These are phyloP conservation scores for Incumbomyces lentus DNA, from an alignment of 2,329 filamentous ascomycete genomes.

Conservation along the genomic window DNA sequence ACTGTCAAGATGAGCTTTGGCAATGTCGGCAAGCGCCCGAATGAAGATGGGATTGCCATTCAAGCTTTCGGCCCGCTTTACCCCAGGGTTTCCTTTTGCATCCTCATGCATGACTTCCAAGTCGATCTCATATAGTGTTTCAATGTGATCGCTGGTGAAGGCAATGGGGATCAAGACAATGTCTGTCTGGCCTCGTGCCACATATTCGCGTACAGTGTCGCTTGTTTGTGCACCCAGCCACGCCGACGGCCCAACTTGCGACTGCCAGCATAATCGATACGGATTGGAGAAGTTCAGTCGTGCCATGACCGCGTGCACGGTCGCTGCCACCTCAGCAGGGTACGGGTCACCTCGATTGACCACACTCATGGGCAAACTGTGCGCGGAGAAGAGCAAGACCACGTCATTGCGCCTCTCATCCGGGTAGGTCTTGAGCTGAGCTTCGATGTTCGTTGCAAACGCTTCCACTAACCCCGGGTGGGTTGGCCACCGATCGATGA, in stretches of 20 bases:
- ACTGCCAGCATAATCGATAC: slow-evolving; percentile 94
- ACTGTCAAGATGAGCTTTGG: slow-evolving; percentile 64
- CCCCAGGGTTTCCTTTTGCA: slow-evolving; percentile 54
- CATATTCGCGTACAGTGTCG: slow-evolving; percentile 76
- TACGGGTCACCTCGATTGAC: slow-evolving; percentile 95
- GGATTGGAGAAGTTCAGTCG: slow-evolving; percentile 77
- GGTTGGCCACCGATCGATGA: slow-evolving; percentile 95
- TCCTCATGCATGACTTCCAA: slow-evolving; percentile 86
- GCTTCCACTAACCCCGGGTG: slow-evolving; percentile 83
- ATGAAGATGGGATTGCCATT: slow-evolving; percentile 92
- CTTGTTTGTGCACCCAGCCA: slow-evolving; percentile 94
- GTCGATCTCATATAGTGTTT: slow-evolving; percentile 90
- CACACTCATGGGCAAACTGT: slow-evolving; percentile 93
- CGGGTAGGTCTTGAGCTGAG: slow-evolving; percentile 72
- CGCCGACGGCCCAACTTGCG: slow-evolving; percentile 86
- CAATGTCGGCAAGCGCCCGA: slow-evolving; percentile 75
- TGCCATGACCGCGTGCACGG: slow-evolving; percentile 94
- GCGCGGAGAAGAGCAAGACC: slow-evolving; percentile 84
- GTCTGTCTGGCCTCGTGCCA: slow-evolving; percentile 84
- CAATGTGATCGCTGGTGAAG: slow-evolving; percentile 98
- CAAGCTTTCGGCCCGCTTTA: slow-evolving; percentile 84
- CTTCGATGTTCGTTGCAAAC: slow-evolving; percentile 85
- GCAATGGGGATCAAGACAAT: slow-evolving; percentile 87
- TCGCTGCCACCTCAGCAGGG: slow-evolving; percentile 88
- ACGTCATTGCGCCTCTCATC: slow-evolving; percentile 68